Conservation (phyloP, 1,284 basidiomycete genomes). For the Boletus semigastroideus region DNA sequence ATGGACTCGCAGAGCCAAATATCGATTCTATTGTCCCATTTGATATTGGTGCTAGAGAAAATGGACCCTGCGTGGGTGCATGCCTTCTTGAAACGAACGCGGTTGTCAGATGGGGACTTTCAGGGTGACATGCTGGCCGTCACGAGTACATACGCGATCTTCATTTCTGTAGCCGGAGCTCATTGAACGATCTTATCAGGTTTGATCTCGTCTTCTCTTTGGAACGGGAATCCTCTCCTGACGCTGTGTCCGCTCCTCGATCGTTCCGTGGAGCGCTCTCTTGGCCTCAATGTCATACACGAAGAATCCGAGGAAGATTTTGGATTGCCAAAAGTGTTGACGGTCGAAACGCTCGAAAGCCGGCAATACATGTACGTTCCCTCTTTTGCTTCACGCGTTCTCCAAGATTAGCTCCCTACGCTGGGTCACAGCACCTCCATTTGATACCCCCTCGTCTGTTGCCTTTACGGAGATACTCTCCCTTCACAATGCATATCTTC, state of each 20-base stretch:
- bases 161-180: not conserved
- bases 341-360: not conserved
- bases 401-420: too few species aligned
- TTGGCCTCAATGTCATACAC: conserved; percentile 64
- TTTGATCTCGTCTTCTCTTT: conserved; percentile 69
- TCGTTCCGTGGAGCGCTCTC: conserved; percentile 61
- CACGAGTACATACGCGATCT: conserved; percentile 57
- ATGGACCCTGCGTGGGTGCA: conserved; percentile 72
- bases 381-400: too few species aligned
- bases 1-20: not conserved
- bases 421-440: too few species aligned
- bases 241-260: conserved; percentile 59
- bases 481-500: too few species aligned
- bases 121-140: conserved; percentile 83
- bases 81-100: conserved; percentile 73
- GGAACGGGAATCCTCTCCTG: conserved; percentile 71
- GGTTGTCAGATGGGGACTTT: conserved; percentile 78
- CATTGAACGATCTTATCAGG: conserved; percentile 37
- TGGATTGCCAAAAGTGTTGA: too few species aligned
- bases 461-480: too few species aligned
- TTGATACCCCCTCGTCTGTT: too few species aligned
- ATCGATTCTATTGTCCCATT: conserved; percentile 48
- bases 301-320: conserved; percentile 49
- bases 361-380: conserved; percentile 65
- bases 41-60: conserved; percentile 63